Conservation (phyloP, 805 yeast species). For the Candida michaelii region DNA sequence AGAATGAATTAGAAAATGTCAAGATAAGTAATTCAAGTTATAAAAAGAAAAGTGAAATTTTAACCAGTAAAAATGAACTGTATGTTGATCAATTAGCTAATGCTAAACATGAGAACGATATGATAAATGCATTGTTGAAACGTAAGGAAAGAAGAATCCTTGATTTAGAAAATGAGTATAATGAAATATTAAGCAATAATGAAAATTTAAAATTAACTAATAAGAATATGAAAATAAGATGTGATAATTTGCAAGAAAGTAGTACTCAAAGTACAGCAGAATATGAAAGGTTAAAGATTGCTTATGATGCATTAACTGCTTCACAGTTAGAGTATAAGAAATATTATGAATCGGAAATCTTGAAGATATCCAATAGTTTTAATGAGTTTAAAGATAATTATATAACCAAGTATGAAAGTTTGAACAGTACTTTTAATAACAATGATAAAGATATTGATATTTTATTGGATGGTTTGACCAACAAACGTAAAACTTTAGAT, state of each 20-base stretch:
- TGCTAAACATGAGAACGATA: constrained; percentile 75
- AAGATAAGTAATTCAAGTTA: constrained; percentile 45
- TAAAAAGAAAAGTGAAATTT: constrained; percentile 50
- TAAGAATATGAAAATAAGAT: constrained; percentile 50
- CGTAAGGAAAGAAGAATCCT: constrained; percentile 68
- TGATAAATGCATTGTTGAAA: constrained; percentile 63
- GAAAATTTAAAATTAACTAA: constrained; percentile 51
- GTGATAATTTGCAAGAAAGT: constrained; percentile 47
- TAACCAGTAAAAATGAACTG: constrained; percentile 50
- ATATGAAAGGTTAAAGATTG: constrained; percentile 52
- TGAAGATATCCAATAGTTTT: constrained; percentile 35
- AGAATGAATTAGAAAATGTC: constrained; percentile 44
- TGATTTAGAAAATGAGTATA: constrained; percentile 62
- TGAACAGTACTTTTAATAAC: constrained; percentile 35
- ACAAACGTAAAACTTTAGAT: constrained; percentile 50
- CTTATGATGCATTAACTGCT: constrained; percentile 57
- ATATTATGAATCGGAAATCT: constrained; percentile 47
- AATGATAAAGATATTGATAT: constrained; percentile 52
- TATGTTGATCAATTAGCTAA: constrained; percentile 65
- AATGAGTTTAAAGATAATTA: constrained; percentile 36
- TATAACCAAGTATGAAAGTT: constrained; percentile 32
- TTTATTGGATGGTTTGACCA: constrained; percentile 48
- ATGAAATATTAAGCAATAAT: constrained; percentile 44
- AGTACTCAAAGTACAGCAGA: constrained; percentile 49
- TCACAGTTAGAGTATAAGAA: constrained; percentile 53